Conservation (phyloP, 306 rosid genomes). For the Boehmeria nivea region DNA sequence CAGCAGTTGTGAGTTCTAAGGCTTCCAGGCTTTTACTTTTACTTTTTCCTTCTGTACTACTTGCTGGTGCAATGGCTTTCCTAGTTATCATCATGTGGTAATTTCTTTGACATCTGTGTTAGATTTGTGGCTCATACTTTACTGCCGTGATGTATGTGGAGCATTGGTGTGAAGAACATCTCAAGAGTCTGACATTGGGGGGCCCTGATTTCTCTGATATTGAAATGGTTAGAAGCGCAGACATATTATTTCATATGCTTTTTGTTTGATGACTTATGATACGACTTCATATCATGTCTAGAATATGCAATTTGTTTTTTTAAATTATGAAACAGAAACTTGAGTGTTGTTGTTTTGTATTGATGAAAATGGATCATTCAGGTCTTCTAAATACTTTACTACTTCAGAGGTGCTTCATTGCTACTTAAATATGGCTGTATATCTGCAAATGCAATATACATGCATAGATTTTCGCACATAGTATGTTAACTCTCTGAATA, state of each 20-base stretch:
- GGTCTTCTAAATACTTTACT: too few relatives aligned
- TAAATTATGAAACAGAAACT: not conserved
- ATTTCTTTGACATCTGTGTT: slow-evolving; percentile 20
- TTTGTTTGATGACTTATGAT: not conserved
- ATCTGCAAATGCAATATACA: too few relatives aligned
- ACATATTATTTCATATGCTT: slow-evolving; percentile 14
- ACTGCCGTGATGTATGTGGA: slow-evolving; percentile 83
- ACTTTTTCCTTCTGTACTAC: slow-evolving; percentile 8
- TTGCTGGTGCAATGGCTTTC: not conserved
- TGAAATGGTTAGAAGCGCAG: slow-evolving; percentile 48
- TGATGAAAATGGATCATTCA: too few relatives aligned
- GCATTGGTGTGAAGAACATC: slow-evolving; percentile 90
- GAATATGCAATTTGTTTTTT: not conserved
- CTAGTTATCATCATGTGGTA: slow-evolving; percentile 8
- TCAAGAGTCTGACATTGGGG: slow-evolving; percentile 63
- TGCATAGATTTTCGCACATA: too few relatives aligned
- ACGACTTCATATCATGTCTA: not conserved
- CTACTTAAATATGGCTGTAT: too few relatives aligned
- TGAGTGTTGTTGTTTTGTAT: not conserved
- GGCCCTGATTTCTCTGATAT: slow-evolving; percentile 77
- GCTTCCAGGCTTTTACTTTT: slow-evolving; percentile 8
- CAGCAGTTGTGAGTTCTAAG: slow-evolving; percentile 67
- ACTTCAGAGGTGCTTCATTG: too few relatives aligned
- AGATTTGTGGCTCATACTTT: slow-evolving; percentile 84
- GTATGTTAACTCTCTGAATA: too few relatives aligned